Evolutionary conservation across 768 basidiomycete species (phyloP).

Genomic region (Suillus cothurnatus): DNA sequence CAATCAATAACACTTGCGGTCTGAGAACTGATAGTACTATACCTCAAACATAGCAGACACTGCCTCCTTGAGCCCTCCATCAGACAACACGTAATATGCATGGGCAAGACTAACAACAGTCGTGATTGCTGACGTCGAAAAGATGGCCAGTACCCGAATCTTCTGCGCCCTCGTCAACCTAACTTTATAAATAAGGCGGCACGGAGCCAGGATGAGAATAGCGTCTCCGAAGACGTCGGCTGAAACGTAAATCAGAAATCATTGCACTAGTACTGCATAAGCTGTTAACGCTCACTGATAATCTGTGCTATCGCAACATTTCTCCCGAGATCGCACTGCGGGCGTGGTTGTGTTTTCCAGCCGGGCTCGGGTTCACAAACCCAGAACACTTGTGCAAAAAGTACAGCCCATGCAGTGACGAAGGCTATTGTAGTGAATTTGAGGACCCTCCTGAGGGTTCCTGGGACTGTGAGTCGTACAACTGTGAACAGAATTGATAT

Average conservation of each 20-base stretch:
- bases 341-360: neutral
- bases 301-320: neutral
- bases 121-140: constrained; percentile 56
- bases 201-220: constrained; percentile 48
- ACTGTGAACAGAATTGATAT: neutral
- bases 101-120: constrained; percentile 48
- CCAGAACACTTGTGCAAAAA: neutral
- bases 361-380: neutral
- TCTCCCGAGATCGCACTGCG: neutral
- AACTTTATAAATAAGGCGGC: constrained; percentile 46
- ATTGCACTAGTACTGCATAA: neutral
- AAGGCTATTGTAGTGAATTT: neutral
- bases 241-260: too few species aligned
- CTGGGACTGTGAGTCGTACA: neutral
- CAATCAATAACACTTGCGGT: neutral
- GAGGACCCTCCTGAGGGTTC: neutral
- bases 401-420: neutral
- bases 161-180: constrained; percentile 41
- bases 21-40: constrained; percentile 3
- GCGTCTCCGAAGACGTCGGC: constrained; percentile 51
- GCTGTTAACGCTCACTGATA: neutral
- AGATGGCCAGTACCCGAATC: constrained; percentile 44
- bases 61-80: neutral
- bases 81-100: constrained; percentile 32
- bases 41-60: neutral